phyloP scores from a whole-genome alignment of 1,284 basidiomycete species.

The Marasmius fiardii region DNA sequence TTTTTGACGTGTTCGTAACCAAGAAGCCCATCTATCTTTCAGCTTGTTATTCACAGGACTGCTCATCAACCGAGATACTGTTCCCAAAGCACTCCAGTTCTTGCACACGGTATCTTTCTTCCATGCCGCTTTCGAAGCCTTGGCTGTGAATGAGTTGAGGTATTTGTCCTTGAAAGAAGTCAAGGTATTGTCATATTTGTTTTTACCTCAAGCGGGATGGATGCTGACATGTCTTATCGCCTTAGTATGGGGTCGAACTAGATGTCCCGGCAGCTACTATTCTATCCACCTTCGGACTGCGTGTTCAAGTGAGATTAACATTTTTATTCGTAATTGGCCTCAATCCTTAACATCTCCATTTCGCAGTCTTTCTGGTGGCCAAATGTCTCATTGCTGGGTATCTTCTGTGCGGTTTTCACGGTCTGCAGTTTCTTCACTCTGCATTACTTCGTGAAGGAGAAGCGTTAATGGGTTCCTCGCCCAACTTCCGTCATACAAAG shows the following conservation, averaged over 20 bases:
- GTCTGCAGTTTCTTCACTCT: constrained; percentile 74
- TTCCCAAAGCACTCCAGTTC: constrained; percentile 75
- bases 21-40: constrained; percentile 1
- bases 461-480: constrained; percentile 49
- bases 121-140: constrained; percentile 97
- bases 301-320: constrained; percentile 61
- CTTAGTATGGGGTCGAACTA: constrained; percentile 87
- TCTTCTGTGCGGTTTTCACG: constrained; percentile 82
- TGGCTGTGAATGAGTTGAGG: constrained; percentile 93
- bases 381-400: constrained; percentile 77
- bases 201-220: neutral
- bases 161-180: constrained; percentile 91
- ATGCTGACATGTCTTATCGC: neutral
- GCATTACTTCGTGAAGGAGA: constrained; percentile 89
- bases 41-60: constrained; percentile 95
- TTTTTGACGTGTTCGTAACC: neutral
- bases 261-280: constrained; percentile 94
- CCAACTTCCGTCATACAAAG: neutral
- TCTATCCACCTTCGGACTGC: constrained; percentile 85
- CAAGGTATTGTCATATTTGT: constrained; percentile 51
- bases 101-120: constrained; percentile 93
- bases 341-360: constrained; percentile 4
- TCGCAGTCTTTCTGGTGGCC: constrained; percentile 93
- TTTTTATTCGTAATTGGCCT: neutral
- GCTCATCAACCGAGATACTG: constrained; percentile 89